Percentiles rank a stretch among this genome's conserved stretches.
Evolutionary conservation across 75 land plant species (phyloP).

Genomic region (Adiantum capillusveneris): DNA sequence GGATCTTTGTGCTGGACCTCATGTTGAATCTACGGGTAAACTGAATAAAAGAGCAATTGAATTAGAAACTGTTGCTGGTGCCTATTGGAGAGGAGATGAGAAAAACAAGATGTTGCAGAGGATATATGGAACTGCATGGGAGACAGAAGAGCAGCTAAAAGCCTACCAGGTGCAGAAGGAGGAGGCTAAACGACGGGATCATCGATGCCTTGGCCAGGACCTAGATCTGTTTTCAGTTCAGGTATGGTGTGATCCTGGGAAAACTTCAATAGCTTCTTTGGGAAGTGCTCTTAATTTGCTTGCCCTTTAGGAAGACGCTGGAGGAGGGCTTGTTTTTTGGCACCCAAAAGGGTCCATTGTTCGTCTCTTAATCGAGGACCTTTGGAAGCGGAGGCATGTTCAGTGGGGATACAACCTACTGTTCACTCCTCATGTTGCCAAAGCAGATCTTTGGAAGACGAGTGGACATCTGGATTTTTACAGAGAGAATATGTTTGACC

Average conservation of each 20-base stretch:
- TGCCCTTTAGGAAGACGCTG: conserved; percentile 84
- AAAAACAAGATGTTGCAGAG: conserved; percentile 88
- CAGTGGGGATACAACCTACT: conserved; percentile 75
- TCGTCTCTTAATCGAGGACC: conserved; percentile 81
- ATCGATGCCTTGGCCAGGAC: conserved; percentile 92
- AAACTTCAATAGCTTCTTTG: no score
- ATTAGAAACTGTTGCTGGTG: conserved; percentile 98
- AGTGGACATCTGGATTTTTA: conserved; percentile 97
- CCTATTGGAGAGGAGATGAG: conserved; percentile 99
- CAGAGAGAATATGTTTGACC: conserved; percentile 95
- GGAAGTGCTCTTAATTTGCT: no score
- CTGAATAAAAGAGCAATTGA: conserved; percentile 80
- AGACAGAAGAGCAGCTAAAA: conserved; percentile 83
- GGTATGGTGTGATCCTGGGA: conserved; percentile 29
- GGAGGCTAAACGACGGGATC: conserved; percentile 95
- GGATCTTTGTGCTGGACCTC: conserved; percentile 99
- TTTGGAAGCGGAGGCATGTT: conserved; percentile 78
- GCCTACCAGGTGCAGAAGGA: conserved; percentile 82
- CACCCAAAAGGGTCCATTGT: conserved; percentile 97
- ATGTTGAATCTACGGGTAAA: conserved; percentile 87
- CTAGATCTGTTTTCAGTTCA: conserved; percentile 95
- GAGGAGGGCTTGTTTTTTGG: conserved; percentile 97
- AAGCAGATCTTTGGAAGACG: conserved; percentile 87
- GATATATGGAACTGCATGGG: conserved; percentile 99
- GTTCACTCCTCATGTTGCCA: conserved; percentile 98